Evolutionary conservation across 495 filamentous ascomycete species (phyloP).

Genomic region (Bryoglossum gracile): DNA sequence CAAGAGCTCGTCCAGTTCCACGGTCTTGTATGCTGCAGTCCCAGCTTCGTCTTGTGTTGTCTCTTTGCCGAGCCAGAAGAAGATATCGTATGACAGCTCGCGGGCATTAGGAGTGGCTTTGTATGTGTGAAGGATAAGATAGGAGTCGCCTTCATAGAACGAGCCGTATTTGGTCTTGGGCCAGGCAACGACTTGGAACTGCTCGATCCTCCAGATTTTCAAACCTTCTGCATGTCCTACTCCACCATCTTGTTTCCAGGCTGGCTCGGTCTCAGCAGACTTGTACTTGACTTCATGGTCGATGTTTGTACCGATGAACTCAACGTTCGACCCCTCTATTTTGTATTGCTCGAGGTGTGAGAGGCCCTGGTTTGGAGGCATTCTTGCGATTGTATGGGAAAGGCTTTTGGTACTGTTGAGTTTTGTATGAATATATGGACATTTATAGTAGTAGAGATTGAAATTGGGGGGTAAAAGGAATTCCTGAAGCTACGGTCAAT

Average conservation of each 20-base stretch:
- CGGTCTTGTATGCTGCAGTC: conserved; percentile 58
- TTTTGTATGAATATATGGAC: no score
- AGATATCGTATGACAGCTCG: conserved; percentile 48
- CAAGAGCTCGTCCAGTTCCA: conserved; percentile 57
- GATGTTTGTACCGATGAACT: conserved; percentile 49
- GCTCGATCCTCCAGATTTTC: conserved; percentile 53
- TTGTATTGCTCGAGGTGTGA: conserved; percentile 49
- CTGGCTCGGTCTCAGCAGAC: conserved; percentile 51
- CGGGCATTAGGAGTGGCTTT: conserved; percentile 35
- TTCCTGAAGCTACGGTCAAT: no score
- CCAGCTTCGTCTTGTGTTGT: conserved; percentile 58
- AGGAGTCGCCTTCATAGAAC: conserved; percentile 59
- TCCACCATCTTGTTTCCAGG: conserved; percentile 45
- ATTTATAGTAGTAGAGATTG: no score
- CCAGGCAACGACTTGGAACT: conserved; percentile 54
- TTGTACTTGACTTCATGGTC: conserved; percentile 59
- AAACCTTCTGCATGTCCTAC: conserved; percentile 44
- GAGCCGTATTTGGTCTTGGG: conserved; percentile 43
- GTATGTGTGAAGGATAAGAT: conserved; percentile 51
- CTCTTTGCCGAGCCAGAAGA: conserved; percentile 54
- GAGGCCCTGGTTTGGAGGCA: conserved; percentile 12
- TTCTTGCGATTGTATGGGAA: no score
- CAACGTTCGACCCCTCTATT: conserved; percentile 56
- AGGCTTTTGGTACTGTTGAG: no score
- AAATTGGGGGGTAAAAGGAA: no score